These are phyloP conservation scores for Aspergillus niger DNA, from an alignment of 2,329 filamentous ascomycete genomes.

Conservation along the genomic window DNA sequence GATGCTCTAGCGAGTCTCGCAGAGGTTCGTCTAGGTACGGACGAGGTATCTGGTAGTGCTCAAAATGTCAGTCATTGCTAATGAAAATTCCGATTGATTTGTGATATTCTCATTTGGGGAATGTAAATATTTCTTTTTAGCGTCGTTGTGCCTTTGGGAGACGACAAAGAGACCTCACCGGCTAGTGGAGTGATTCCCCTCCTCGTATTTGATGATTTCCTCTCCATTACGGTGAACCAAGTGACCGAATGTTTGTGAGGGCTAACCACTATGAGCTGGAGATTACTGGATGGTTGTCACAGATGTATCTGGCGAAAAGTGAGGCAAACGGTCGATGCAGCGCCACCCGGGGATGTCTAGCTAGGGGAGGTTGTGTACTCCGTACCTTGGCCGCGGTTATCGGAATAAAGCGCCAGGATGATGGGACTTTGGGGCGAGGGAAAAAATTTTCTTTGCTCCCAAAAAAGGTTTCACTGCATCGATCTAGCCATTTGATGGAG, in stretches of 20 bases:
- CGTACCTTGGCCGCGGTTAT: not conserved
- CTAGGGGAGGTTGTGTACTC: not conserved
- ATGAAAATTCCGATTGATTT: not conserved
- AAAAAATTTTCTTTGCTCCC: conserved; percentile 12
- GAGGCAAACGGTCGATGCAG: not conserved
- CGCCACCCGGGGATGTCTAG: not conserved
- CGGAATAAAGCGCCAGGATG: conserved; percentile 5
- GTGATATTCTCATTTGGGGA: not conserved
- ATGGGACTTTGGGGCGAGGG: conserved; percentile 10
- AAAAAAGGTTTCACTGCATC: conserved; percentile 3
- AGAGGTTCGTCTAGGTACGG: conserved; percentile 26
- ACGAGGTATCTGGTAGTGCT: conserved; percentile 8
- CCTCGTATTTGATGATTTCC: conserved; percentile 11
- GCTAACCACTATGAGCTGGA: not conserved
- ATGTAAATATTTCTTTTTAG: not conserved
- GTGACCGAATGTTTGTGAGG: not conserved
- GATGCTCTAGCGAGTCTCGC: conserved; percentile 23
- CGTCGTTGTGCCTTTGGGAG: not conserved
- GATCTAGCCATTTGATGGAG: conserved; percentile 2
- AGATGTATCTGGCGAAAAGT: not conserved
- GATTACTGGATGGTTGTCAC: not conserved
- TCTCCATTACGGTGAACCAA: conserved; percentile 14
- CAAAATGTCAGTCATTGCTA: not conserved
- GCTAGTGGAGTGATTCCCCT: conserved; percentile 4
- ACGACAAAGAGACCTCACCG: conserved; percentile 4